Percentiles rank a stretch among this genome's conserved stretches.
phyloP scores from a whole-genome alignment of 148 eudicot species.

The Arctostaphylos glauca region DNA sequence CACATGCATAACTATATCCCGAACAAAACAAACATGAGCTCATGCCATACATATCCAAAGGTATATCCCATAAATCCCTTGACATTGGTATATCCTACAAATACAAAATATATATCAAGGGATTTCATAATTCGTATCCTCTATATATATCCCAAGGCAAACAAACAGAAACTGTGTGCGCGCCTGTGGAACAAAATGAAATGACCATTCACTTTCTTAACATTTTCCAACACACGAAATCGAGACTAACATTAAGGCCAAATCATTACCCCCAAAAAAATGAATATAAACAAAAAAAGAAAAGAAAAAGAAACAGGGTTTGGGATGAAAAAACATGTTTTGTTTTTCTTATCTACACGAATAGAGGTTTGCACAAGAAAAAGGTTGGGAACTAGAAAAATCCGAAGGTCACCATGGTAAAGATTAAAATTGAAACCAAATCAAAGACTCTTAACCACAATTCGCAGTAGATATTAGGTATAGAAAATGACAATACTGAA shows the following conservation, averaged over 20 bases:
- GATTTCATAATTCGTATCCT: too few species aligned
- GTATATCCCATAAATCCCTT: too few species aligned
- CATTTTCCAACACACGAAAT: background rate
- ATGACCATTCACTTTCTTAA: background rate
- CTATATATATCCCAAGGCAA: too few species aligned
- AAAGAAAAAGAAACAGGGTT: background rate
- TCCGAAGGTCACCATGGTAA: background rate
- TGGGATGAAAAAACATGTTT: background rate
- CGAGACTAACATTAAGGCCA: background rate
- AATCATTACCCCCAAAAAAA: background rate
- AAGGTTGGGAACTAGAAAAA: background rate
- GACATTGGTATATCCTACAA: too few species aligned
- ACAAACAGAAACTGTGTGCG: background rate
- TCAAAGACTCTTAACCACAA: background rate
- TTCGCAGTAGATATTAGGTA: background rate
- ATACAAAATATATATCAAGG: too few species aligned
- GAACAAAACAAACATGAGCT: too few species aligned
- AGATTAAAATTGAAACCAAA: background rate
- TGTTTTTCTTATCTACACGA: background rate
- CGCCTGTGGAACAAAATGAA: background rate
- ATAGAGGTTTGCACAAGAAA: background rate
- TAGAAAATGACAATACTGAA: background rate
- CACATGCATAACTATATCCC: too few species aligned
- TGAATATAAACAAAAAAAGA: background rate
- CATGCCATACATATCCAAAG: too few species aligned